Base-by-base conservation (phyloP, 1,284 basidiomycete genomes). In the Puccinia polysora region DNA sequence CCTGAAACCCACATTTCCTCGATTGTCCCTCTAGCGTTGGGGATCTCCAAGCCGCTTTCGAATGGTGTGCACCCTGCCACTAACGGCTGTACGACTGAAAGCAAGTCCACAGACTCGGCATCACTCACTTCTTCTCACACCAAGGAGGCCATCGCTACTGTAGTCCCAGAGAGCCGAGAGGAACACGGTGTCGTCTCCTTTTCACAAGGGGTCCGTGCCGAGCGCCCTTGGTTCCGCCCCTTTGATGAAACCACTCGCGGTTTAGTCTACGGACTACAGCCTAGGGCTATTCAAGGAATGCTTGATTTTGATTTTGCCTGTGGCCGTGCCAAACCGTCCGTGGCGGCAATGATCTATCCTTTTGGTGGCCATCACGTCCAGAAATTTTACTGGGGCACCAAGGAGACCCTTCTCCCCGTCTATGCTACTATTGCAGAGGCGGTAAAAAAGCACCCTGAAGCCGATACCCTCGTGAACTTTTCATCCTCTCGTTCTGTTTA, bases 361-460 rank as follows among this genome's bases (percentile, higher is more conserved):
- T 98, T 98, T 83, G 95, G 95, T 80, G 95, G 95, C 38, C 95
- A 97, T 83, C 95, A 97, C 84, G 96, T 97, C 81, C 95, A 98
- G 83, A 98, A 98, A 85, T 96, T 97, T 86, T 82, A 98, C 86
- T 98, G 95, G 95, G 95, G 95, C 74, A 98, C 96, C 73, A 94
- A 92, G 84, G 95, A 98, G 85, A 96, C 94, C 0, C 88, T 98
- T 56, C 87, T 98, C 50, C 95, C 95, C 56, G 95, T 98, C 72
- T 98, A 97, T 84, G 96, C 95, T 34, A 88, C 87, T 75, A 85
- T 97, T 76, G 87, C 86, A 73, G 95, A 98, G 80, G 96, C 95
- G 7, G 87, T 90, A 77, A 85, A 87, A 82, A 98, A 97, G 85
- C 95, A 97, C 84, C 86, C 90, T 53, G 95, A 98, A 78, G 94